Percentiles rank a stretch among this genome's conserved stretches.
These are phyloP conservation scores for Candida ulmi DNA, from an alignment of 805 yeast species.

Conservation along the genomic window DNA sequence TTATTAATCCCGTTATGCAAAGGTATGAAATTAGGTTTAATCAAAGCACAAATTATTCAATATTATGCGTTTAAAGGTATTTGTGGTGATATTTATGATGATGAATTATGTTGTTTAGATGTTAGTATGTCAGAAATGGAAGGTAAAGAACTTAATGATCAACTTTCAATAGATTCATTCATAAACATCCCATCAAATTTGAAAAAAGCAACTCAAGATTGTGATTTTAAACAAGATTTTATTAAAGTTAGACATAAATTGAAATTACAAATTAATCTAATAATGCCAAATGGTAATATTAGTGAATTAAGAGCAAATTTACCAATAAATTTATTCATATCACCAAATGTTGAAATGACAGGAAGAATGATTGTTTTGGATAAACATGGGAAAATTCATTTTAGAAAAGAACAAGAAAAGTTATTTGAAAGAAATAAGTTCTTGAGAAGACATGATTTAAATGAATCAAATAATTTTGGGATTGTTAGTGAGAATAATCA, in stretches of 20 bases:
- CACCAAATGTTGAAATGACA: constrained; percentile 66
- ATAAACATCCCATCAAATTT: constrained; percentile 66
- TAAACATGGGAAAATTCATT: constrained; percentile 35
- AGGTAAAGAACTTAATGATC: constrained; percentile 38
- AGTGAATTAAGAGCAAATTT: constrained; percentile 84
- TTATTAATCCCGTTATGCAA: constrained; percentile 73
- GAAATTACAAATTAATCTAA: constrained; percentile 62
- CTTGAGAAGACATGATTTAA: not conserved
- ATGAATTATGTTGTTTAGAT: constrained; percentile 57
- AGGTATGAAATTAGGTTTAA: constrained; percentile 65
- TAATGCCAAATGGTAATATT: constrained; percentile 72
- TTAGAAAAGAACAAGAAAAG: constrained; percentile 31
- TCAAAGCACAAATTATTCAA: constrained; percentile 64
- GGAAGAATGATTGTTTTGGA: constrained; percentile 34
- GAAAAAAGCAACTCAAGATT: constrained; percentile 75
- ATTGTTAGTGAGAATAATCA: constrained; percentile 9
- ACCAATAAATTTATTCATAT: constrained; percentile 65
- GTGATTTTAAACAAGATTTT: constrained; percentile 53
- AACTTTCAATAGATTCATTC: constrained; percentile 57
- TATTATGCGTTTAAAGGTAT: constrained; percentile 53
- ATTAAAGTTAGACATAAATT: constrained; percentile 81
- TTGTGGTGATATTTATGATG: constrained; percentile 48
- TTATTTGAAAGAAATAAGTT: constrained; percentile 21
- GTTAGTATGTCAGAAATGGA: constrained; percentile 38
- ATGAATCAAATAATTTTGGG: not conserved